Percentiles rank a stretch among this genome's conserved stretches.
Conservation (phyloP, 208 protist species). For the Trypanosoma platydactyli region DNA sequence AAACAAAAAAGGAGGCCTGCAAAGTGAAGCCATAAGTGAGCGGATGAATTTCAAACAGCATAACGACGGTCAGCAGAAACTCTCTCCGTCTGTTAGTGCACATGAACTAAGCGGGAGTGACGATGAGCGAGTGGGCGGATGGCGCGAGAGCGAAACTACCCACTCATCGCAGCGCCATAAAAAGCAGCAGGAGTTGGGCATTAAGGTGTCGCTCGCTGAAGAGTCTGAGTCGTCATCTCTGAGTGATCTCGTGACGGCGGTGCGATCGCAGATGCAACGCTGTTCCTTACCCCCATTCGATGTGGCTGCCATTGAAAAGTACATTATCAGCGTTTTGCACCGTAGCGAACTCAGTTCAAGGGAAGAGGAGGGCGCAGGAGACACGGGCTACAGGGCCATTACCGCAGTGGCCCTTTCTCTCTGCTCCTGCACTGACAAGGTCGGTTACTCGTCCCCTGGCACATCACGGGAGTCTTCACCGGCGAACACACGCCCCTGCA, state of each 20-base stretch:
- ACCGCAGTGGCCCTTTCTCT: not conserved
- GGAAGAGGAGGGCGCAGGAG: not conserved
- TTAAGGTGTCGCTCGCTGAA: not conserved
- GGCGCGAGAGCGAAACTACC: too few relatives aligned
- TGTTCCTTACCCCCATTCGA: conserved; percentile 13
- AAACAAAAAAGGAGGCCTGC: too few relatives aligned
- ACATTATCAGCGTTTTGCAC: conserved; percentile 4
- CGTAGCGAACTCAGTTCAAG: not conserved
- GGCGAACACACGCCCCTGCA: not conserved
- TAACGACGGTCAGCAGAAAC: too few relatives aligned
- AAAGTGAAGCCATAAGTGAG: too few relatives aligned
- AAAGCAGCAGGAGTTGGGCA: not conserved
- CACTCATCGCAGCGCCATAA: not conserved
- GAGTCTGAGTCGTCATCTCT: not conserved
- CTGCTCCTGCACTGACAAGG: not conserved
- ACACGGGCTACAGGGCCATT: too few relatives aligned
- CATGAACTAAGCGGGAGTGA: too few relatives aligned
- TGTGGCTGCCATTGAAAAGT: conserved; percentile 13
- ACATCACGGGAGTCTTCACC: not conserved
- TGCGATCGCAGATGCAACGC: conserved; percentile 11
- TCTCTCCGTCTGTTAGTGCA: too few relatives aligned
- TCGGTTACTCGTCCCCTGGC: not conserved
- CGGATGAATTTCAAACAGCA: too few relatives aligned
- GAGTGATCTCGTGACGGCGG: not conserved
- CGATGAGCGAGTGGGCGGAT: too few relatives aligned